phyloP scores from a whole-genome alignment of 805 yeast genomes.

The Candida schatavii region DNA sequence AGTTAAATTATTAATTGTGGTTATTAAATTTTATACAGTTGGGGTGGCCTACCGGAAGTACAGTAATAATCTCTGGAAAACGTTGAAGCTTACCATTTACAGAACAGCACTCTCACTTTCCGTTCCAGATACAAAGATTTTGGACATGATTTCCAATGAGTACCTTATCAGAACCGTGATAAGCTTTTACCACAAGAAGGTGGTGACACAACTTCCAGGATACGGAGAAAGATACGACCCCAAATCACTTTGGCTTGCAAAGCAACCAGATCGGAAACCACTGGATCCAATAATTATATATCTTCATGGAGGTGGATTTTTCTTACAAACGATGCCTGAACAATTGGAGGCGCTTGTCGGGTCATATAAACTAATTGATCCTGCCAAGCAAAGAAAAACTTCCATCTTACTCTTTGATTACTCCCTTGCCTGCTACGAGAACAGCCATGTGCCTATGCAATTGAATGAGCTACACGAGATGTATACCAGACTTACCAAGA shows the following conservation, averaged over 20 bases:
- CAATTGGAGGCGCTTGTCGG: conserved; percentile 31
- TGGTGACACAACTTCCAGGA: conserved; percentile 18
- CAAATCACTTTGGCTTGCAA: conserved; percentile 33
- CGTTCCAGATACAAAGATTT: conserved; percentile 2
- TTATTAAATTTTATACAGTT: conserved; percentile 1
- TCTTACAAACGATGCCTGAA: conserved; percentile 25
- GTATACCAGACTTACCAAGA: conserved; percentile 18
- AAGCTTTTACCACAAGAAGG: not conserved
- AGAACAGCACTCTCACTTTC: not conserved
- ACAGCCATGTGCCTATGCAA: conserved; percentile 32
- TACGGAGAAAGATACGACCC: conserved; percentile 32
- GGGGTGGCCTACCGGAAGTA: conserved; percentile 2
- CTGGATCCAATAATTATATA: conserved; percentile 31
- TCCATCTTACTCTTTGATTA: conserved; percentile 32
- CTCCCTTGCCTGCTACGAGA: conserved; percentile 25
- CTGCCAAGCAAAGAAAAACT: conserved; percentile 12
- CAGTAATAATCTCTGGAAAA: not conserved
- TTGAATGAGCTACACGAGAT: conserved; percentile 26
- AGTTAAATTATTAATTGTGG: not conserved
- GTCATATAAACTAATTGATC: conserved; percentile 27
- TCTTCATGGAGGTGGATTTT: conserved; percentile 42
- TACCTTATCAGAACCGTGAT: conserved; percentile 1
- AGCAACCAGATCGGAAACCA: conserved; percentile 23
- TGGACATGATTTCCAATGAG: conserved; percentile 1
- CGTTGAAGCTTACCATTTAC: conserved; percentile 2